phyloP scores from a whole-genome alignment of 2,329 filamentous ascomycete genomes.

The Pestalotiopsis sp. region DNA sequence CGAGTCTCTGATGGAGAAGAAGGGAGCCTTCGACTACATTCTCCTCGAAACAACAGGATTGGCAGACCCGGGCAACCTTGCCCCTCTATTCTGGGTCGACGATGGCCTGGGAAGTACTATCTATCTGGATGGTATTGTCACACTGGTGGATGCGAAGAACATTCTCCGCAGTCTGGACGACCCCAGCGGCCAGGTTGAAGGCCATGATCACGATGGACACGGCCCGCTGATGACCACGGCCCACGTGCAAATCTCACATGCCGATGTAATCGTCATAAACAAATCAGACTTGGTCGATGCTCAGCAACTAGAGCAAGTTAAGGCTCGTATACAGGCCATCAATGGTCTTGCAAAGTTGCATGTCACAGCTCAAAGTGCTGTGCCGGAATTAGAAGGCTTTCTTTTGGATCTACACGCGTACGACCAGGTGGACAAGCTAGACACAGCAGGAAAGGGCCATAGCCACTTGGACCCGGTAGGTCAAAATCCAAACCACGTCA shows the following conservation, averaged over 20 bases:
- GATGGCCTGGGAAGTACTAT: constrained; percentile 94
- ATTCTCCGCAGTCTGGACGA: constrained; percentile 83
- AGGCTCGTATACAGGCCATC: constrained; percentile 76
- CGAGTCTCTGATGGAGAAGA: constrained; percentile 92
- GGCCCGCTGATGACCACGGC: constrained; percentile 84
- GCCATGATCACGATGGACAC: constrained; percentile 53
- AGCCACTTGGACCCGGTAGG: constrained; percentile 87
- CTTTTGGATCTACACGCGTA: constrained; percentile 92
- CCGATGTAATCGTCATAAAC: constrained; percentile 93
- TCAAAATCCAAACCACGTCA: constrained; percentile 6
- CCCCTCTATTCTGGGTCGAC: constrained; percentile 96
- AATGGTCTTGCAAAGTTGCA: constrained; percentile 88
- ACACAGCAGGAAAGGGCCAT: constrained; percentile 76
- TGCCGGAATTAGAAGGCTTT: constrained; percentile 83
- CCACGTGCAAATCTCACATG: constrained; percentile 95
- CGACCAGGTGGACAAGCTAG: constrained; percentile 75
- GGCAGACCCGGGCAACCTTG: constrained; percentile 93
- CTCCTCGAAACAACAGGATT: constrained; percentile 94
- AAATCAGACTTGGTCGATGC: constrained; percentile 83
- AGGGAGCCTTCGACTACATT: constrained; percentile 95
- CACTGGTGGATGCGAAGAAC: constrained; percentile 93
- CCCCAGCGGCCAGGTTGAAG: constrained; percentile 55
- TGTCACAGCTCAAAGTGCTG: constrained; percentile 76
- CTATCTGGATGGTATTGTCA: constrained; percentile 96
- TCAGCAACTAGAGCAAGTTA: constrained; percentile 70